These are phyloP conservation scores for Rubia occidens DNA, from an alignment of 305 asterid species.

Conservation along the genomic window DNA sequence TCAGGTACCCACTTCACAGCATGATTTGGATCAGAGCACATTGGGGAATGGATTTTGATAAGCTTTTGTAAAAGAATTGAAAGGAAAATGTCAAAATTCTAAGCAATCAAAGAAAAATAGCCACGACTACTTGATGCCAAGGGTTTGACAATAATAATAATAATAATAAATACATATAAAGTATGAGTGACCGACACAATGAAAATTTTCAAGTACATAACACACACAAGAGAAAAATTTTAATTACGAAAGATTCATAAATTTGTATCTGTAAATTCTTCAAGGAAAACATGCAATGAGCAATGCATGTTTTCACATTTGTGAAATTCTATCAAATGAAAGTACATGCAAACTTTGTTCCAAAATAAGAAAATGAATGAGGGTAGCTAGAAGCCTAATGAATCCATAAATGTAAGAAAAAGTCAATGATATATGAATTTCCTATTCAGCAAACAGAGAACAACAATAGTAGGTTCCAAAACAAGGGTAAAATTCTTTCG, in stretches of 20 bases:
- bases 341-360: neutral
- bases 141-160: neutral
- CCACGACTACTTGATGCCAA: neutral
- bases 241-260: neutral
- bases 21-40: constrained; percentile 85
- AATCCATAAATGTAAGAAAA: no score
- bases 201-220: neutral
- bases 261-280: neutral
- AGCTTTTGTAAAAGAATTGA: constrained; percentile 34
- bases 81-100: neutral
- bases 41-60: constrained; percentile 93
- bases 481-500: neutral
- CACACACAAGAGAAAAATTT: neutral
- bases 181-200: neutral
- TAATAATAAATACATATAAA: neutral
- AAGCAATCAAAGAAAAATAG: neutral
- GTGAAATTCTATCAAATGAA: neutral
- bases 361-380: neutral
- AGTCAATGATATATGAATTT: no score
- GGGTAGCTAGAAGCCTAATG: no score
- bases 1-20: constrained; percentile 75
- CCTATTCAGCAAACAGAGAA: neutral
- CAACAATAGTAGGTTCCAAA: neutral
- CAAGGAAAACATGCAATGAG: no score
- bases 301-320: no score